phyloP scores from a whole-genome alignment of 2,329 filamentous ascomycete genomes.

The Pyrenochaeta sp. region DNA sequence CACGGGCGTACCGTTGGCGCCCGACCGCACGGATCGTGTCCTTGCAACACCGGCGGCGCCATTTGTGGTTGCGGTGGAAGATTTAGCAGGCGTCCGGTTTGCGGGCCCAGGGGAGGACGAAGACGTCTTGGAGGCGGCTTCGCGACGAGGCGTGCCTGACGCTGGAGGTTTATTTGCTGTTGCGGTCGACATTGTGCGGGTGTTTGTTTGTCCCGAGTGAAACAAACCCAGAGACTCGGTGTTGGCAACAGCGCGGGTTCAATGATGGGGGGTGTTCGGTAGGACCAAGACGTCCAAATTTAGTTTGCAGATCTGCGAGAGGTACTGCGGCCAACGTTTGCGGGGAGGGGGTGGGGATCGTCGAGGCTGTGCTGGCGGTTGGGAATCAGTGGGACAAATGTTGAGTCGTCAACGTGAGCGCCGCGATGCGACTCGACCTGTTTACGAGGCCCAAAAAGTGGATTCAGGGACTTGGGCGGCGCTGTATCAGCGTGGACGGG shows the following conservation, averaged over 20 bases:
- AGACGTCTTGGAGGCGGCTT: conserved; percentile 27
- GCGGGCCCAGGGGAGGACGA: conserved; percentile 43
- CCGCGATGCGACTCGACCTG: conserved; percentile 11
- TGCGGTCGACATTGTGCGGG: conserved; percentile 42
- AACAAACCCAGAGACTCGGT: conserved; percentile 13
- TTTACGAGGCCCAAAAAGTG: conserved; percentile 11
- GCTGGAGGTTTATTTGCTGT: conserved; percentile 47
- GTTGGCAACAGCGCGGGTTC: conserved; percentile 18
- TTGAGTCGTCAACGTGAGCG: not conserved
- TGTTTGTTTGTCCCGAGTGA: conserved; percentile 12
- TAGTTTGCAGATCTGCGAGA: conserved; percentile 11
- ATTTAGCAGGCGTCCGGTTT: conserved; percentile 42
- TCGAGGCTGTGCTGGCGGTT: conserved; percentile 17
- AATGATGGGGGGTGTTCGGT: conserved; percentile 12
- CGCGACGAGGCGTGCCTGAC: conserved; percentile 41
- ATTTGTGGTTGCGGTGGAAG: conserved; percentile 40
- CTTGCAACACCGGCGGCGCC: conserved; percentile 39
- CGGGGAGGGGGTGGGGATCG: conserved; percentile 6
- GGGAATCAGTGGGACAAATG: not conserved
- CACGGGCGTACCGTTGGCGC: conserved; percentile 44
- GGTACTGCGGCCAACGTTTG: conserved; percentile 8
- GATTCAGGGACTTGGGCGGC: conserved; percentile 5
- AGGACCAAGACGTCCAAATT: conserved; percentile 17
- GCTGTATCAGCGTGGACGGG: conserved; percentile 9
- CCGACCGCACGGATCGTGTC: conserved; percentile 43